Evolutionary conservation across 192 early-diverging fungal genomes (phyloP).

Genomic region (Jimgerdemannia lactiflua): DNA sequence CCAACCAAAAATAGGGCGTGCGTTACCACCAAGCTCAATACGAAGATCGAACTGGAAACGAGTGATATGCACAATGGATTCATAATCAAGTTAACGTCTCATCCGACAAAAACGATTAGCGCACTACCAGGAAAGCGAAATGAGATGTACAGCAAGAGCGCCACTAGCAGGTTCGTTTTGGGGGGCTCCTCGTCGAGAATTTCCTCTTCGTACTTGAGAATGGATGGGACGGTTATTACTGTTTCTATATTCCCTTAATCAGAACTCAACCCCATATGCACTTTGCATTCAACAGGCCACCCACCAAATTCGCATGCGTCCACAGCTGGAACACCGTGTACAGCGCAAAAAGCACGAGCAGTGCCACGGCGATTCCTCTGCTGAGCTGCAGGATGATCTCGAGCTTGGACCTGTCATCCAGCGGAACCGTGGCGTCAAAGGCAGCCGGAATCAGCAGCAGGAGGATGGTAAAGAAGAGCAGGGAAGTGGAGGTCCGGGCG

Average conservation of each 20-base stretch:
- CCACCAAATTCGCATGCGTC: neutral
- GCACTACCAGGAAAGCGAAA: no score
- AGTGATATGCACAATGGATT: no score
- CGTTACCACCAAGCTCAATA: slow-evolving; percentile 71
- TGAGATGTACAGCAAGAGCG: no score
- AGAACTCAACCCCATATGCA: no score
- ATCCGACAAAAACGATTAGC: no score
- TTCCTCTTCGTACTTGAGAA: no score
- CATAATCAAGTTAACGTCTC: no score
- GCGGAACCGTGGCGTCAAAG: slow-evolving; percentile 34
- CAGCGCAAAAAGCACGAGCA: slow-evolving; percentile 64
- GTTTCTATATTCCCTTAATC: no score
- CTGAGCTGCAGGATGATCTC: slow-evolving; percentile 56
- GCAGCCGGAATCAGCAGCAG: slow-evolving; percentile 73
- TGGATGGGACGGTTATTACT: no score
- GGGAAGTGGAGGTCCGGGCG: slow-evolving; percentile 58
- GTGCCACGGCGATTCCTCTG: slow-evolving; percentile 65
- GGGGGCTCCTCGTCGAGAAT: no score
- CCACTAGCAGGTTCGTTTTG: no score
- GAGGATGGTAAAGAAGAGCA: slow-evolving; percentile 61
- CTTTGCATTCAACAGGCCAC: no score
- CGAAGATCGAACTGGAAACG: slow-evolving; percentile 39
- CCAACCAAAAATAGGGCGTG: slow-evolving; percentile 82
- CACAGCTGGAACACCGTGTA: slow-evolving; percentile 75
- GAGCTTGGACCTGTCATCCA: slow-evolving; percentile 24